Evolutionary conservation across 306 rosid species (phyloP).

Genomic region (Ammopiptanthus mongolicus): DNA sequence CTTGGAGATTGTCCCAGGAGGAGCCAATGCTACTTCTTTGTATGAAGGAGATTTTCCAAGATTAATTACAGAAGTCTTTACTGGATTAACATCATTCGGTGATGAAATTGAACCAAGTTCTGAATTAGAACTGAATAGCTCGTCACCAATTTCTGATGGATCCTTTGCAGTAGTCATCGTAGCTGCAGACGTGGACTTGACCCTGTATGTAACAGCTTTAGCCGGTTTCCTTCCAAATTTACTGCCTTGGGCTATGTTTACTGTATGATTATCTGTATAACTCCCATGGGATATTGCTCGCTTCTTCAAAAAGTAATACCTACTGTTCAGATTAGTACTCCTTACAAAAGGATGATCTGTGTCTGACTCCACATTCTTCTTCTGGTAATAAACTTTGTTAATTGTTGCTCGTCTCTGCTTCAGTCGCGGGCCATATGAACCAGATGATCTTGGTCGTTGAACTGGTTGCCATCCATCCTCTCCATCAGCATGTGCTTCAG

Average conservation of each 20-base stretch:
- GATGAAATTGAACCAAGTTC: slow-evolving; percentile 37
- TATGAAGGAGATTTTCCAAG: slow-evolving; percentile 86
- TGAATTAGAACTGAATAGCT: slow-evolving; percentile 26
- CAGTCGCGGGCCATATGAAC: slow-evolving; percentile 57
- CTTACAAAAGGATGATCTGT: slow-evolving; percentile 37
- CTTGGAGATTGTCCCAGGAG: slow-evolving; percentile 75
- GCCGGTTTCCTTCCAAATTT: slow-evolving; percentile 70
- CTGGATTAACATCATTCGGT: slow-evolving; percentile 33
- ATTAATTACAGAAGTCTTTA: slow-evolving; percentile 46
- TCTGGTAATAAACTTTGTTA: slow-evolving; percentile 67
- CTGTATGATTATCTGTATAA: slow-evolving; percentile 45
- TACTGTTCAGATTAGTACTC: slow-evolving; percentile 45
- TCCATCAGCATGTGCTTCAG: slow-evolving; percentile 61
- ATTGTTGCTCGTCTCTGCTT: slow-evolving; percentile 73
- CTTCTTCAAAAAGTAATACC: slow-evolving; percentile 60
- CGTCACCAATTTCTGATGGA: slow-evolving; percentile 30
- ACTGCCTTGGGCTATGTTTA: slow-evolving; percentile 49
- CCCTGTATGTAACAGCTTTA: slow-evolving; percentile 69
- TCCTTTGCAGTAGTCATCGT: slow-evolving; percentile 31
- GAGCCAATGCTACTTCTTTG: slow-evolving; percentile 89
- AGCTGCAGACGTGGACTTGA: slow-evolving; percentile 59
- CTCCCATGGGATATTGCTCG: slow-evolving; percentile 62
- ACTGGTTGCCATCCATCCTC: slow-evolving; percentile 94
- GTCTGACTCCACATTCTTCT: slow-evolving; percentile 55
- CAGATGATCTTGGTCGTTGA: slow-evolving; percentile 79